Base-by-base conservation (phyloP, 1,284 basidiomycete species). In the Apiotrichum gamsii region DNA sequence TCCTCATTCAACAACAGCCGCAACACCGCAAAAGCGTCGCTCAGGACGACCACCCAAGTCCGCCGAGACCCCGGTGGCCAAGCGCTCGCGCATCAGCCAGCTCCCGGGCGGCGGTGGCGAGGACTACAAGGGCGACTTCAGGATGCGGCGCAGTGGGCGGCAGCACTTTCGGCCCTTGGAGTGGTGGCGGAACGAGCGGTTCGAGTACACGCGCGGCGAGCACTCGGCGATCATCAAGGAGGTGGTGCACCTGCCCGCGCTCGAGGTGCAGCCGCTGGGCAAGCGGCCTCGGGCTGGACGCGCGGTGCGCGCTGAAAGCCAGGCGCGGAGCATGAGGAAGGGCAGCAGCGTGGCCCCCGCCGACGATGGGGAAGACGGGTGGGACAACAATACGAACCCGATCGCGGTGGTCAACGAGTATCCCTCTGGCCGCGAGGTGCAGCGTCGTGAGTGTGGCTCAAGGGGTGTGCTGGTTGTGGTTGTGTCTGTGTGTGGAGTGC, bases 181-280 rank as follows among this genome's bases (percentile, higher is more conserved):
- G 33, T 95, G 79, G 74, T 98, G 95, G 95, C 81, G 89, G n/a
- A 82, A 83, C 56, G 94, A 98, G 70, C 84, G 83, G 52, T 80
- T 90, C 21, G 82, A 91, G 8, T 96, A 90, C 60, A 82, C 81
- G 5, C 49, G 45, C 18, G 66, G 74, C 14, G 73, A 80, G 13
- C 75, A 80, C n/a, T 81, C 85, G 8, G 82, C 91, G 1, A 82
- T 83, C 33, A 87, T 95, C 65, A 82, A 82, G 57, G 85, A 85
- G 57, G 85, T 96, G 46, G 74, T 87, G 15, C 51, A 40, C 23
- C 28, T 43, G 13, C 47, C 51, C n/a, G 10, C 40, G 4, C 4
- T 6, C 2, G 20, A 34, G 20, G 15, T 11, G 18, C 16, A 30
- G 16, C 10, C 24, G 18, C n/a, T 16, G 24, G 11, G 21, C 21